Base-by-base conservation (phyloP, 805 yeast species). In the Zygotorulaspora sp. region DNA sequence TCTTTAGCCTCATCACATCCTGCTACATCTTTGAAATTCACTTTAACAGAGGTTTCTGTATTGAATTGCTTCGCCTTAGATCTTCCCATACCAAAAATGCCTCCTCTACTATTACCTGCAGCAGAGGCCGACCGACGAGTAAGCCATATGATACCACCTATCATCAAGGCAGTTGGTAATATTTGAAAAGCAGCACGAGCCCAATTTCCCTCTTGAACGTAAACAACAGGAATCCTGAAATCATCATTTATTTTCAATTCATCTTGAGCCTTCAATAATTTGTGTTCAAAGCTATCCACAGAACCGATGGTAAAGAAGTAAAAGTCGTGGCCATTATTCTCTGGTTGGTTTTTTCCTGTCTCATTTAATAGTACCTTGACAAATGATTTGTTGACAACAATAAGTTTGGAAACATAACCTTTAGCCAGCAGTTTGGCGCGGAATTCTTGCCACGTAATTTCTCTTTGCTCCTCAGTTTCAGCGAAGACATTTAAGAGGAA, bases 1-100 rank as follows among this genome's bases (percentile, higher is more conserved):
- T 81, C 90, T 64, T 92, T 92, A 8, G 98, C 96, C 66, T 92
- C 99, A 45, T 81, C 83, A 71, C 90, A 84, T 36, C 99, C 99
- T 1, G 98, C 98, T 35, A 92, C 98, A 62, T 94, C 97, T 52
- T 80, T 77, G 58, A 92, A 92, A 59, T 80, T 82, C 35, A 87
- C 81, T 58, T 85, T 86, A 44, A 92, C 84, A 46, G 87, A 95
- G 2, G 89, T 81, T 49, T 92, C 97, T 57, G 83, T 85, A 62
- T 92, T 90, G 68, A 90, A 90, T 46, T 80, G 72, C 60, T 87
- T 85, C 4, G 97, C 97, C 40, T 84, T 85, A 26, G 94, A 82
- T 59, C 88, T 86, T 41, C 97, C 96, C 55, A 89, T 84, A 3
- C 95, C 95, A 36, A 88, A 88, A 44, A 83, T 75, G 2, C 90